phyloP scores from a whole-genome alignment of 164 flowering plant genomes.

The Piper longum region DNA sequence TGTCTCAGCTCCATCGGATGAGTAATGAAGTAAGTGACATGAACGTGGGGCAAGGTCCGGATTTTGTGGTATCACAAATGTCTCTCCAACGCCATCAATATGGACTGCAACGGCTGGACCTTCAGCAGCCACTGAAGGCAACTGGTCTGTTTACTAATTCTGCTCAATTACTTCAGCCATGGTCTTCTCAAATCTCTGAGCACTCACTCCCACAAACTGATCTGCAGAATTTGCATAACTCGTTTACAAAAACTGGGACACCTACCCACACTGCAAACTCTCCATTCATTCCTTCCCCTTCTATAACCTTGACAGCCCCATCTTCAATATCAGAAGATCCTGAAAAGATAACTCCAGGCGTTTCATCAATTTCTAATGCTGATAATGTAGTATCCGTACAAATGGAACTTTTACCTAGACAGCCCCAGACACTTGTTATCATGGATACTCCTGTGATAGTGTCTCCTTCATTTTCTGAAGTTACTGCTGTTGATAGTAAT shows the following conservation, averaged over 20 bases:
- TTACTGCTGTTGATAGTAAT: conserved; percentile 39
- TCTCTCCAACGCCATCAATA: conserved; percentile 43
- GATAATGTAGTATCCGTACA: conserved; percentile 50
- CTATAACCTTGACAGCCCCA: conserved; percentile 73
- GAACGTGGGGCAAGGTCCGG: conserved; percentile 38
- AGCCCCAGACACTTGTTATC: conserved; percentile 45
- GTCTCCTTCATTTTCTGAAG: conserved; percentile 80
- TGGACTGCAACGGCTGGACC: conserved; percentile 37
- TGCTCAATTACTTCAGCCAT: conserved; percentile 50
- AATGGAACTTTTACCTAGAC: conserved; percentile 16
- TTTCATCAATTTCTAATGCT: conserved; percentile 45
- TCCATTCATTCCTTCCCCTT: conserved; percentile 70
- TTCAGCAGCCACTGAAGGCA: conserved; percentile 50
- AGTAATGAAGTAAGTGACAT: conserved; percentile 35
- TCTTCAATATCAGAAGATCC: conserved; percentile 71
- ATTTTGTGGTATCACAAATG: conserved; percentile 36
- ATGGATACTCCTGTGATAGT: conserved; percentile 91
- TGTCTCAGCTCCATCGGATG: conserved; percentile 49
- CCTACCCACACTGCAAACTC: conserved; percentile 68
- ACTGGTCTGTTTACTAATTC: conserved; percentile 48
- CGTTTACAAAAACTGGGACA: conserved; percentile 52
- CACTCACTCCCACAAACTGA: conserved; percentile 75
- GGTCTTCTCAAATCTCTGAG: conserved; percentile 65
- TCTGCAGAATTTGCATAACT: conserved; percentile 45
- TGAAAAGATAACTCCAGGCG: conserved; percentile 42